Conservation (phyloP, 179 eudicot genomes). For the Nepenthes alata region DNA sequence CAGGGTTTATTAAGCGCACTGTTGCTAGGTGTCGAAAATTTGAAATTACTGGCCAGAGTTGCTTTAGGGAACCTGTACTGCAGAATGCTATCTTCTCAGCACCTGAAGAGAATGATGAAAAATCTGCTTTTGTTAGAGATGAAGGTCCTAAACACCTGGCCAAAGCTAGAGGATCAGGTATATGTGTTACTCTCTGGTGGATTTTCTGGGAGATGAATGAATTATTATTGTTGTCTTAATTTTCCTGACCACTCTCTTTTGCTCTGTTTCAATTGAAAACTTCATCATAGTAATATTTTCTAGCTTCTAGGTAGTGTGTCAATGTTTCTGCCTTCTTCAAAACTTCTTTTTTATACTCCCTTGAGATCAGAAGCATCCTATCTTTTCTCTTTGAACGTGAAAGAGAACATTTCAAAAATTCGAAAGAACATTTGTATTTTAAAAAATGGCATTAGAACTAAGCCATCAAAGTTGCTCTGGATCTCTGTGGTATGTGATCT, state of each 20-base stretch:
- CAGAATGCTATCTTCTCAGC: conserved; percentile 28
- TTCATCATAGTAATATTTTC: background rate
- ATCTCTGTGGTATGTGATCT: too few species aligned
- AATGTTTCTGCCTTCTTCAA: background rate
- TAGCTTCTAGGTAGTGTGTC: background rate
- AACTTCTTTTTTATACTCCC: background rate
- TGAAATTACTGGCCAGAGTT: conserved; percentile 36
- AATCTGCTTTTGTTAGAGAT: conserved; percentile 8
- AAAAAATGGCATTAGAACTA: too few species aligned
- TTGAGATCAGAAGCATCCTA: background rate
- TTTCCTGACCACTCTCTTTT: background rate
- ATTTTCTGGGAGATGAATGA: background rate
- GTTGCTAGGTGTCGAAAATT: conserved; percentile 33
- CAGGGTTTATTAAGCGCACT: conserved; percentile 40
- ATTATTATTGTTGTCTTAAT: background rate
- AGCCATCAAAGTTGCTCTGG: too few species aligned
- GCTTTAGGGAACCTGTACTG: conserved; percentile 38
- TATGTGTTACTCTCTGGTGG: background rate
- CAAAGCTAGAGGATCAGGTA: conserved; percentile 31
- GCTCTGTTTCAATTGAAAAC: background rate
- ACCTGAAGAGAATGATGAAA: conserved; percentile 13
- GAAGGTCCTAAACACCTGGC: conserved; percentile 19
- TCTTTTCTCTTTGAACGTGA: too few species aligned
- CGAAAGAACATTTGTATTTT: too few species aligned
- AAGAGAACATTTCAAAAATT: too few species aligned